These are phyloP conservation scores for Alternaria atra DNA, from an alignment of 2,329 filamentous ascomycete genomes.

Conservation along the genomic window DNA sequence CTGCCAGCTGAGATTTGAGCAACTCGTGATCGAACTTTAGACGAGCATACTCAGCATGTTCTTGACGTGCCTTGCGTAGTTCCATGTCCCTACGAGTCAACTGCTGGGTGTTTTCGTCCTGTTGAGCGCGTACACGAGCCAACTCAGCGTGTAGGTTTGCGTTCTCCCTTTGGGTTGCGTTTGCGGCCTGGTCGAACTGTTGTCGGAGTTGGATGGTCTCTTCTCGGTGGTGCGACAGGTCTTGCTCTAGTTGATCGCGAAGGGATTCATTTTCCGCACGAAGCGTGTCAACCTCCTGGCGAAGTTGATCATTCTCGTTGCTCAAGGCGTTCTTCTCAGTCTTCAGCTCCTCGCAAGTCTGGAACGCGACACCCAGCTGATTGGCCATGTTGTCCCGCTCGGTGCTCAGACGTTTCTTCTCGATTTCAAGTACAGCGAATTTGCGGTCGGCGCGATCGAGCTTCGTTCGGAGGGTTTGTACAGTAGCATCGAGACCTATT, in stretches of 20 bases:
- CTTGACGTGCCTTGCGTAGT: slow-evolving; percentile 47
- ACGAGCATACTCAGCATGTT: slow-evolving; percentile 57
- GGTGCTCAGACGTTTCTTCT: slow-evolving; percentile 68
- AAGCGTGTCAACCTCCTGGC: slow-evolving; percentile 47
- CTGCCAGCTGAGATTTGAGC: slow-evolving; percentile 76
- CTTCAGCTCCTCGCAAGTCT: slow-evolving; percentile 63
- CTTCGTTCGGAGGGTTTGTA: slow-evolving; percentile 68
- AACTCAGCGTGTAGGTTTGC: slow-evolving; percentile 46
- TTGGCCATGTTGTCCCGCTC: slow-evolving; percentile 73
- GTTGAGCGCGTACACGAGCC: slow-evolving; percentile 41
- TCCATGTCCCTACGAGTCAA: slow-evolving; percentile 45
- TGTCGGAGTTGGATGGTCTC: slow-evolving; percentile 48
- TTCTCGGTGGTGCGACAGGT: slow-evolving; percentile 45
- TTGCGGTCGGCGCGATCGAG: slow-evolving; percentile 71
- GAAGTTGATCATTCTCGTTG: slow-evolving; percentile 49
- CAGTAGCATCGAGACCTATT: slow-evolving; percentile 66
- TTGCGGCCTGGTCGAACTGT: slow-evolving; percentile 45
- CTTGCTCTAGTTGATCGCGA: slow-evolving; percentile 44
- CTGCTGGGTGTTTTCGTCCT: slow-evolving; percentile 50
- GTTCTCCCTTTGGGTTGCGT: slow-evolving; percentile 46
- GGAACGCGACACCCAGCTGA: slow-evolving; percentile 69
- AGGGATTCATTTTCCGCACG: slow-evolving; percentile 47
- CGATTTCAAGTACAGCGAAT: slow-evolving; percentile 68
- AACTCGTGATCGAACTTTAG: slow-evolving; percentile 76
- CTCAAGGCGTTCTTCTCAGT: slow-evolving; percentile 54